A percentile compares a stretch with the other conserved stretches of the same genome.
Evolutionary conservation across 2,329 filamentous ascomycete genomes (phyloP).

Genomic region (Sarocladiaceae sp.): DNA sequence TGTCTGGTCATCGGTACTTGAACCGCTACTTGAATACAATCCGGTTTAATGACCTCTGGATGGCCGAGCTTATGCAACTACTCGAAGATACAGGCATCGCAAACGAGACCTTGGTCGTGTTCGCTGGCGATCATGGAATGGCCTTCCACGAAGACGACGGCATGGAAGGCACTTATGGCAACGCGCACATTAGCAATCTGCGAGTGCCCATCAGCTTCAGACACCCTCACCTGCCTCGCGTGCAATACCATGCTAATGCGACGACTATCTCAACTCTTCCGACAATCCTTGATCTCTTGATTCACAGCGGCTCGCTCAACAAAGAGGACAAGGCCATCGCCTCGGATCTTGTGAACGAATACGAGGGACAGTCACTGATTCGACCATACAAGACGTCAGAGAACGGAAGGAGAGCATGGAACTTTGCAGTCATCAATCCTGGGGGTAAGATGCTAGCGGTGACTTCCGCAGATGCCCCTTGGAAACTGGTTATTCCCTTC

Average conservation of each 20-base stretch:
- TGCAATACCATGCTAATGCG: conserved; percentile 33
- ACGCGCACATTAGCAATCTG: conserved; percentile 38
- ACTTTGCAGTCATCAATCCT: conserved; percentile 51
- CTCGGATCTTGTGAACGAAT: conserved; percentile 35
- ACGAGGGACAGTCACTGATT: conserved; percentile 43
- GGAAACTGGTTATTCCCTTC: conserved; percentile 17
- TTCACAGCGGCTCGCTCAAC: conserved; percentile 34
- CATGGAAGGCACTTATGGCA: conserved; percentile 35
- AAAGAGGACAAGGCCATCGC: conserved; percentile 25
- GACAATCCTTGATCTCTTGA: conserved; percentile 39
- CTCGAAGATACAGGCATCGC: conserved; percentile 38
- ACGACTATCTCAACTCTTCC: conserved; percentile 39
- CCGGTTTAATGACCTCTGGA: conserved; percentile 33
- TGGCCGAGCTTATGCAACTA: conserved; percentile 31
- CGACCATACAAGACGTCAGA: conserved; percentile 30
- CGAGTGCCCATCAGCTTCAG: conserved; percentile 37
- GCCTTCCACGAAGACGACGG: conserved; percentile 36
- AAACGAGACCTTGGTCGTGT: conserved; percentile 39
- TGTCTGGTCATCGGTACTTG: conserved; percentile 15
- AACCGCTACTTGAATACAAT: conserved; percentile 39
- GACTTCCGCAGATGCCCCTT: conserved; percentile 15
- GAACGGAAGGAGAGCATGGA: conserved; percentile 33
- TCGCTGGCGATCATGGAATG: conserved; percentile 40
- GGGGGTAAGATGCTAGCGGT: conserved; percentile 17
- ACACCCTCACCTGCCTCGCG: conserved; percentile 36